These are phyloP conservation scores for Aureobasidium pullulans DNA, from an alignment of 2,329 filamentous ascomycete genomes.

Conservation along the genomic window DNA sequence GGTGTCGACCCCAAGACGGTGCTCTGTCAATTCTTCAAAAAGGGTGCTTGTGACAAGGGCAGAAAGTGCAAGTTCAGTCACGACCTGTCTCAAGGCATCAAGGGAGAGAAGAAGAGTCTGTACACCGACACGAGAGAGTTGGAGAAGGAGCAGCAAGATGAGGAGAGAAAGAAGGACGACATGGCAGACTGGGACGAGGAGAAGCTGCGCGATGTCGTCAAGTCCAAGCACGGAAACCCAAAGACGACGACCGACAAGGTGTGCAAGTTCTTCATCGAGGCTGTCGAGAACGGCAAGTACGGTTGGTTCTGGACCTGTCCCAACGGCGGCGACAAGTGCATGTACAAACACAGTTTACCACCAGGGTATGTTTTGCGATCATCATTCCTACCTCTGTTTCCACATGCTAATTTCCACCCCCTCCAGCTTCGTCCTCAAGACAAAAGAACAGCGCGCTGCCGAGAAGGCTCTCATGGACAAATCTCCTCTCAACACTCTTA, in stretches of 20 bases:
- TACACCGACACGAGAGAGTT: constrained; percentile 76
- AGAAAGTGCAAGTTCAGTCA: constrained; percentile 98
- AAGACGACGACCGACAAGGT: constrained; percentile 95
- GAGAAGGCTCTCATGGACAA: constrained; percentile 97
- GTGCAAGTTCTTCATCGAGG: constrained; percentile 96
- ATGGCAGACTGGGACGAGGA: constrained; percentile 98
- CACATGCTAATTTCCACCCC: not conserved
- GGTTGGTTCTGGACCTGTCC: constrained; percentile 99
- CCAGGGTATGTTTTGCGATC: constrained; percentile 62
- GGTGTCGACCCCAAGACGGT: constrained; percentile 98
- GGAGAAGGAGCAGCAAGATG: constrained; percentile 61
- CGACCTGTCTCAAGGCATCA: constrained; percentile 80
- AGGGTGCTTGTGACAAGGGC: constrained; percentile 92
- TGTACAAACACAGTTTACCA: constrained; percentile 93
- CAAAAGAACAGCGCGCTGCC: constrained; percentile 88
- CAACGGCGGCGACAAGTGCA: constrained; percentile 95
- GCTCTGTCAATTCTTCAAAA: constrained; percentile 93
- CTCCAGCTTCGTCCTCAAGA: constrained; percentile 85
- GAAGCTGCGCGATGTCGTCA: constrained; percentile 80
- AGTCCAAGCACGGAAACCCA: constrained; percentile 97
- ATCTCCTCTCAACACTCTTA: constrained; percentile 86
- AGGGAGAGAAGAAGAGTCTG: constrained; percentile 83
- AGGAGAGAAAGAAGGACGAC: constrained; percentile 76
- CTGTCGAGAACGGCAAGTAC: constrained; percentile 97
- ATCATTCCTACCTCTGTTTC: not conserved